Evolutionary conservation across 139 green algal species (phyloP).

Genomic region (Chlorella sp.): DNA sequence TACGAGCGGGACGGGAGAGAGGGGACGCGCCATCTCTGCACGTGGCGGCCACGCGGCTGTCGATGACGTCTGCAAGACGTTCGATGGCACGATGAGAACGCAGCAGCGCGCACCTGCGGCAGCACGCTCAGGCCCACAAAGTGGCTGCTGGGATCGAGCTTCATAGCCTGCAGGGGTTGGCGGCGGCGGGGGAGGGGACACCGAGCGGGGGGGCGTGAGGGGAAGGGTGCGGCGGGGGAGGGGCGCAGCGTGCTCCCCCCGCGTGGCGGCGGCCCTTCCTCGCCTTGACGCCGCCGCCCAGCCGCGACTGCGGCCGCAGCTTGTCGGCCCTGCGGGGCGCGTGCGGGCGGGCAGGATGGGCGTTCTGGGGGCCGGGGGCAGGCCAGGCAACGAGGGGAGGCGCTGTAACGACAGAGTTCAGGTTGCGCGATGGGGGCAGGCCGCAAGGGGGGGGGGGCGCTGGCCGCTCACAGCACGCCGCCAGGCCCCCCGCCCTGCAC

Average conservation of each 20-base stretch:
- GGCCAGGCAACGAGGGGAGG: too few species aligned
- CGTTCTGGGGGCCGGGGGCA: too few species aligned
- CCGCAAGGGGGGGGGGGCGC: not conserved
- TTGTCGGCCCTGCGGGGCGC: too few species aligned
- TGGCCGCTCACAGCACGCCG: not conserved
- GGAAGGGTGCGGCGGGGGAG: not conserved
- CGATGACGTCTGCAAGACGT: too few species aligned
- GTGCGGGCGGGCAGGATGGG: too few species aligned
- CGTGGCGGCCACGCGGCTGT: too few species aligned
- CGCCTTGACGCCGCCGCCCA: not conserved
- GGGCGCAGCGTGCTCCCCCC: too few species aligned
- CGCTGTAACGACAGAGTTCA: not conserved
- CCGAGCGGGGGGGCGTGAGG: not conserved
- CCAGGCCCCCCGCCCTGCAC: not conserved
- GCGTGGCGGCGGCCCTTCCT: too few species aligned
- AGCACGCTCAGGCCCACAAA: conserved; percentile 64
- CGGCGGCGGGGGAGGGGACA: not conserved
- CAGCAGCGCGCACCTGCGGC: too few species aligned
- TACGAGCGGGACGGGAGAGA: too few species aligned
- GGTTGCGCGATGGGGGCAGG: not conserved
- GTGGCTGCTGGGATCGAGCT: conserved; percentile 19
- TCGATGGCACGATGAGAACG: too few species aligned
- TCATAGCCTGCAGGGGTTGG: conserved; percentile 39
- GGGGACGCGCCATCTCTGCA: too few species aligned
- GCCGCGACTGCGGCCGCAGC: not conserved